Evolutionary conservation across 352 stramenopile species (phyloP), one percentile per base, ranked within the genome.

Genomic region (Globisporangium nunn): DNA sequence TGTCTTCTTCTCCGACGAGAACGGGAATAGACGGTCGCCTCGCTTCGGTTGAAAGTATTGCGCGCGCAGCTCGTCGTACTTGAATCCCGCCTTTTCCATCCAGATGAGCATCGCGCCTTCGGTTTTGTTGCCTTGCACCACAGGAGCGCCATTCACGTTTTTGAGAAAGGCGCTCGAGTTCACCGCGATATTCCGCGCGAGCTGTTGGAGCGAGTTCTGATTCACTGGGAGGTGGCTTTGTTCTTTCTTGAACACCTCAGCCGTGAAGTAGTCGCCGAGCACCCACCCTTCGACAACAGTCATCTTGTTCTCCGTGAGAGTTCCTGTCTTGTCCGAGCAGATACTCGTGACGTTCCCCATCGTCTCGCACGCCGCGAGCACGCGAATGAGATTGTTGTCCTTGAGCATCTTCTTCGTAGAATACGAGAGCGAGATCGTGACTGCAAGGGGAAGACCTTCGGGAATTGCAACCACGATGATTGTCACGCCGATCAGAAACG

Each of bases 311-410:
- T 98, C 89, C 2, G 95, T 99, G 29, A 99, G 75, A 6, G 96
- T 99, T 48, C 96, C 96, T 2, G 96, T 99, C 70, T 97, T 98
- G 71, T 98, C 96, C 0, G 92, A 98, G 70, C 96, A 99, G 64
- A 99, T 99, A 55, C 91, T 98, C 3, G 96, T 99, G 10, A 97
- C 96, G 71, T 96, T 98, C 30, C 96, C 96, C 95, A 99, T 99
- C 0, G 96, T 99, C 72, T 99, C 97, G 64, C 96, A 98, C 3
- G 95, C 96, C 30, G 96, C 88, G 14, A 99, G 75, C 30, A 98
- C 88, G 50, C 97, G 97, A 37, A 99, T 98, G 37, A 99, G 84
- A 67, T 98, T 99, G 70, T 99, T 96, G 70, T 99, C 96, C 48
- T 92, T 89, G 54, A 98, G 96, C 96, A 99, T 99, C 55, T 98